Conservation (phyloP, 2,329 filamentous ascomycete species). For the Sarocladium strictum region DNA sequence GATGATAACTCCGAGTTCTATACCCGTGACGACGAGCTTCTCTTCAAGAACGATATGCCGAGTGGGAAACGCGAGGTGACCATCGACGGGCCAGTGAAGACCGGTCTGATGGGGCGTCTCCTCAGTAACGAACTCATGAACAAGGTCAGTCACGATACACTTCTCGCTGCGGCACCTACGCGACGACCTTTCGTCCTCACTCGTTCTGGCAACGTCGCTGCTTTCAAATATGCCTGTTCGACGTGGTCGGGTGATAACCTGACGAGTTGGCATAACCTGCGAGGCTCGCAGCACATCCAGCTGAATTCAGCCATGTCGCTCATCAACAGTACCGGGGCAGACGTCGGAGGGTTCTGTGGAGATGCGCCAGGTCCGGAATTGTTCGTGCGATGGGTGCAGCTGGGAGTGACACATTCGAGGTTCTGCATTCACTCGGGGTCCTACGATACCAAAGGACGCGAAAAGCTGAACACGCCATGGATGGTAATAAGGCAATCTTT, state of each 20-base stretch:
- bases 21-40: constrained; percentile 3
- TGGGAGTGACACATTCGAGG: constrained; percentile 8
- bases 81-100: background rate
- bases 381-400: constrained; percentile 7
- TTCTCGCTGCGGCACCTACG: background rate
- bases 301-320: constrained; percentile 7
- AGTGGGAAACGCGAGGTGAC: background rate
- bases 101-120: constrained; percentile 4
- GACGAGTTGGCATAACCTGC: constrained; percentile 3
- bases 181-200: constrained; percentile 3
- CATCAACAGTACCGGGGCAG: background rate
- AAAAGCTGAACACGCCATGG: constrained; percentile 5
- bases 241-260: constrained; percentile 7
- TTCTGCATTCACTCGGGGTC: constrained; percentile 5
- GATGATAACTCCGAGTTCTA: constrained; percentile 9
- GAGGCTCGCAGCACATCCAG: constrained; percentile 5
- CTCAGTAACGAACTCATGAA: constrained; percentile 8
- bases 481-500: background rate
- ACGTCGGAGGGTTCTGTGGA: constrained; percentile 5
- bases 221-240: constrained; percentile 7
- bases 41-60: constrained; percentile 9
- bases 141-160: constrained; percentile 1
- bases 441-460: background rate
- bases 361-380: background rate
- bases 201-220: background rate